Evolutionary conservation across 139 green algal genomes (phyloP).

Genomic region (Pleodorina starrii): DNA sequence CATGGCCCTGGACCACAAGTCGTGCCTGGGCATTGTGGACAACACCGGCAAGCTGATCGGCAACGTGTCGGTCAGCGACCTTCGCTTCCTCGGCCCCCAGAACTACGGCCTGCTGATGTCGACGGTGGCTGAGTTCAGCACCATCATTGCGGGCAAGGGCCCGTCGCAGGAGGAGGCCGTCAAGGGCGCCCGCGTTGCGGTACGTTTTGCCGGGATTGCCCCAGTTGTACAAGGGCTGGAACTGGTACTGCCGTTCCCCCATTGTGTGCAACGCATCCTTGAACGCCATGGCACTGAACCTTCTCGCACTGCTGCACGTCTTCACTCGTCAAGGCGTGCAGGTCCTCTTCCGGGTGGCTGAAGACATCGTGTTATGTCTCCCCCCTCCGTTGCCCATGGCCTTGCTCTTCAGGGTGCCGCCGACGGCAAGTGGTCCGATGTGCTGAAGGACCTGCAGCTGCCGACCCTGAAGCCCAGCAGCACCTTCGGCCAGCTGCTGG

Average conservation of each 20-base stretch:
- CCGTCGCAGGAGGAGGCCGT: conserved; percentile 30
- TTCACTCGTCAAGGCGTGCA: too few relatives aligned
- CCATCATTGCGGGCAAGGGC: conserved; percentile 36
- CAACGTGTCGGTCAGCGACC: conserved; percentile 76
- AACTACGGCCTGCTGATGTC: conserved; percentile 43
- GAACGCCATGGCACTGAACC: too few relatives aligned
- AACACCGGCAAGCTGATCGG: conserved; percentile 57
- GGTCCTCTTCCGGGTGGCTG: too few relatives aligned
- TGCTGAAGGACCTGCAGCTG: conserved; percentile 49
- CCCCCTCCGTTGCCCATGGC: too few relatives aligned
- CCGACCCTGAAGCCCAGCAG: conserved; percentile 41
- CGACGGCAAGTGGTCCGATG: conserved; percentile 41
- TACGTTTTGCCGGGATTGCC: not conserved
- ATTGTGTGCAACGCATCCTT: too few relatives aligned
- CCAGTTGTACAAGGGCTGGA: too few relatives aligned
- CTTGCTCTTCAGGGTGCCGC: conserved; percentile 20
- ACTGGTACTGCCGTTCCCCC: too few relatives aligned
- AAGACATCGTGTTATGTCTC: too few relatives aligned
- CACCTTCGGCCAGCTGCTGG: conserved; percentile 60
- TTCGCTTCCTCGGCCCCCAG: conserved; percentile 55
- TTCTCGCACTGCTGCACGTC: too few relatives aligned
- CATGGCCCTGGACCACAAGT: conserved; percentile 71
- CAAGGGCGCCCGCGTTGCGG: conserved; percentile 35
- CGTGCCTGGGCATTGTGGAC: conserved; percentile 62
- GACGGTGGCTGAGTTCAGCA: conserved; percentile 46